Conservation (phyloP, 371 early-diverging fungal species). For the Nematocida sp. region DNA sequence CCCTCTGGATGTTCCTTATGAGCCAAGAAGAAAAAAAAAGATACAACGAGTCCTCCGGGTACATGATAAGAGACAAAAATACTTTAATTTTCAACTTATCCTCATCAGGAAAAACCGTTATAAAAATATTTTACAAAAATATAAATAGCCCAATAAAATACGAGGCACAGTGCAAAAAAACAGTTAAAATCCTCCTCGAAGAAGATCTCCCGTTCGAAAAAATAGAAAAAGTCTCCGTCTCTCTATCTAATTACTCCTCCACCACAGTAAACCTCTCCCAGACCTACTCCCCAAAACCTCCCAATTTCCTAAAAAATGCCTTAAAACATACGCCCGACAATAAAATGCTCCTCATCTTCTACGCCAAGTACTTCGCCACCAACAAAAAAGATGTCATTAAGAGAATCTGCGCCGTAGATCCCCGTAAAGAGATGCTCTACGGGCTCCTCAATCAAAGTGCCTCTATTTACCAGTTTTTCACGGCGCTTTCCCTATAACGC, state of each 20-base stretch:
- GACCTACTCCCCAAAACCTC: neutral
- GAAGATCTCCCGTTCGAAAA: conserved; percentile 6
- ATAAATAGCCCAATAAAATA: neutral
- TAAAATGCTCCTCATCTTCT: conserved; percentile 14
- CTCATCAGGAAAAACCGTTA: conserved; percentile 1
- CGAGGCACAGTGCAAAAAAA: neutral
- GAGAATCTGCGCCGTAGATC: conserved; percentile 31
- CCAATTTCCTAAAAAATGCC: conserved; percentile 24
- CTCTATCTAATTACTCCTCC: neutral
- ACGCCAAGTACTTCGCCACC: neutral
- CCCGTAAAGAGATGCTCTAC: conserved; percentile 11
- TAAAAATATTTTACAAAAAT: conserved; percentile 12
- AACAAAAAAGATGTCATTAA: conserved; percentile 34
- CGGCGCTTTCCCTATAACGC: too few species aligned
- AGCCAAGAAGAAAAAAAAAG: conserved; percentile 16
- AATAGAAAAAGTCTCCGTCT: neutral
- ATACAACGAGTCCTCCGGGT: conserved; percentile 20
- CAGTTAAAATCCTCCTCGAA: neutral
- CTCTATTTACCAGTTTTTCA: too few species aligned
- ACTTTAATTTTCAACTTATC: conserved; percentile 31
- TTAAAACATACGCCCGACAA: conserved; percentile 14
- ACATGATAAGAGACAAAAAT: conserved; percentile 26
- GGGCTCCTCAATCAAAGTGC: neutral
- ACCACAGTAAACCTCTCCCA: conserved; percentile 17
- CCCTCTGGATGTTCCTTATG: conserved; percentile 51